Percentiles rank a stretch among this genome's conserved stretches.
Evolutionary conservation across 495 filamentous ascomycete genomes (phyloP).

Genomic region (Chaetomidium leptoderma): DNA sequence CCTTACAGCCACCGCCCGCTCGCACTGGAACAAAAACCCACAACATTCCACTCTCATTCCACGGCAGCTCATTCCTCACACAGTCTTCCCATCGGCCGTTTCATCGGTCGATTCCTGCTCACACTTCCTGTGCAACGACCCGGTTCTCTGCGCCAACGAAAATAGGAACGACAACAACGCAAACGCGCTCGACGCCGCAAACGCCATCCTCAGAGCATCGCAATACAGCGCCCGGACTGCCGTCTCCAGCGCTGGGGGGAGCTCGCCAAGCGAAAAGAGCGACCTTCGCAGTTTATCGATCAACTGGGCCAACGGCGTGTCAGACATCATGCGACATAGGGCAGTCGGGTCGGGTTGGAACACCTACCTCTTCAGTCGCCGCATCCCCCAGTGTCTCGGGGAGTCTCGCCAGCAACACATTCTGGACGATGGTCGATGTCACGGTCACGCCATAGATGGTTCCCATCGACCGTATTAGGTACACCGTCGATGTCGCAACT

Average conservation of each 20-base stretch:
- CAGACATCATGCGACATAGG: background rate
- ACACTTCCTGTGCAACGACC: constrained; percentile 21
- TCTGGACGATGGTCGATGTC: constrained; percentile 60
- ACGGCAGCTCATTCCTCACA: no score
- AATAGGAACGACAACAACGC: constrained; percentile 34
- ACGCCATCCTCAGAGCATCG: constrained; percentile 47
- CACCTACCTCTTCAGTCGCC: constrained; percentile 31
- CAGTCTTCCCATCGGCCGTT: background rate
- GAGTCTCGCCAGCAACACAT: constrained; percentile 53
- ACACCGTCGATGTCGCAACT: constrained; percentile 61
- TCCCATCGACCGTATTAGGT: constrained; percentile 60
- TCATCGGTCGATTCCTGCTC: background rate
- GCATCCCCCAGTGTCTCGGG: constrained; percentile 46
- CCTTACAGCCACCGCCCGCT: no score
- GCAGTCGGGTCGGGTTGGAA: background rate
- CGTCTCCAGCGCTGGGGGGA: constrained; percentile 45
- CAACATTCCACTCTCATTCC: background rate
- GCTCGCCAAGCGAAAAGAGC: constrained; percentile 46
- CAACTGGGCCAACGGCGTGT: constrained; percentile 30
- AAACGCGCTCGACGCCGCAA: constrained; percentile 46
- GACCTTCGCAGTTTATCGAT: constrained; percentile 54
- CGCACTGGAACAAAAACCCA: background rate
- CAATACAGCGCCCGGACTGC: constrained; percentile 49
- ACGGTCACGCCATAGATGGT: constrained; percentile 62
- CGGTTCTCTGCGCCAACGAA: constrained; percentile 29